These are phyloP conservation scores for Dysphania ambrosioides DNA, from an alignment of 148 eudicot species.

Conservation along the genomic window DNA sequence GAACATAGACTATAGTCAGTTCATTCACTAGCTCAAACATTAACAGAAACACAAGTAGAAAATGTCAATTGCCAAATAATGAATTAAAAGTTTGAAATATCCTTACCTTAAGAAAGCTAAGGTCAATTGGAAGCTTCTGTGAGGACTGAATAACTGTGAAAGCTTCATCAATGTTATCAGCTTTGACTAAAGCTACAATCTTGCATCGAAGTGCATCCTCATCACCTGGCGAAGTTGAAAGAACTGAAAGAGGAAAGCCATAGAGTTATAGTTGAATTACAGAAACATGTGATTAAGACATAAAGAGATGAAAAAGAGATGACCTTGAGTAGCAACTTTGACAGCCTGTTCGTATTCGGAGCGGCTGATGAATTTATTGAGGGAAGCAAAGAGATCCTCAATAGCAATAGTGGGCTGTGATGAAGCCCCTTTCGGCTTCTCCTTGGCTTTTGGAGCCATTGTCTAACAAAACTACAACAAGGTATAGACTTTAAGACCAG, in stretches of 20 bases:
- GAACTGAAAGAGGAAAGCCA: slow-evolving; percentile 39
- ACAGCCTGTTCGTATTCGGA: slow-evolving; percentile 41
- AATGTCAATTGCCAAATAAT: background rate
- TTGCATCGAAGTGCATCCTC: slow-evolving; percentile 89
- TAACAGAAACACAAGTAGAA: background rate
- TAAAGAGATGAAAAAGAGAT: background rate
- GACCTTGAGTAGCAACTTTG: slow-evolving; percentile 74
- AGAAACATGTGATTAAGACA: background rate
- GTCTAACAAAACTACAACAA: slow-evolving; percentile 3
- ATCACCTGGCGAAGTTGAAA: slow-evolving; percentile 63
- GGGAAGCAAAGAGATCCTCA: slow-evolving; percentile 72
- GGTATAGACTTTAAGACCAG: too few relatives aligned
- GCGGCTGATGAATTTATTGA: slow-evolving; percentile 51
- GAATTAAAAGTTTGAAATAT: background rate
- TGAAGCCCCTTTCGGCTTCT: slow-evolving; percentile 42
- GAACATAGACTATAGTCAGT: background rate
- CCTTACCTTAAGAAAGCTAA: slow-evolving; percentile 63
- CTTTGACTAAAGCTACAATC: slow-evolving; percentile 66
- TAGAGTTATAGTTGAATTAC: background rate
- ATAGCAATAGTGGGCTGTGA: slow-evolving; percentile 42
- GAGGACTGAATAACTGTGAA: slow-evolving; percentile 44
- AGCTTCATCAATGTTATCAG: slow-evolving; percentile 62
- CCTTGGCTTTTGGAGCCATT: slow-evolving; percentile 71
- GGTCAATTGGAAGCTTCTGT: slow-evolving; percentile 50
- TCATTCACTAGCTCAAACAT: background rate